Percentiles rank a stretch among this genome's conserved stretches.
phyloP scores from a whole-genome alignment of 139 green algal genomes.

The Chlorokybus atmophyticus region DNA sequence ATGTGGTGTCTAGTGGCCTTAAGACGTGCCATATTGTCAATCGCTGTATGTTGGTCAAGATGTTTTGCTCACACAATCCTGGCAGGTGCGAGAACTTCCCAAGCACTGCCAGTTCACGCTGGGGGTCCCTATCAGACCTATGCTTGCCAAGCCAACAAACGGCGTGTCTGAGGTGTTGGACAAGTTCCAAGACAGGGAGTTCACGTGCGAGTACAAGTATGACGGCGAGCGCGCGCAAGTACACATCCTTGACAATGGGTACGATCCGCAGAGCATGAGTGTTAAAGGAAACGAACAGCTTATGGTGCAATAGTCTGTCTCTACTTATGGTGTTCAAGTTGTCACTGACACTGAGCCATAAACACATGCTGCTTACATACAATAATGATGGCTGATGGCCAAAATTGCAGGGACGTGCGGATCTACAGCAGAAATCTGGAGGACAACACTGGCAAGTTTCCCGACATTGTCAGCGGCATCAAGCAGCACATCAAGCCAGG shows the following conservation, averaged over 20 bases:
- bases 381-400: not conserved
- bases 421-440: constrained; percentile 70
- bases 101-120: constrained; percentile 64
- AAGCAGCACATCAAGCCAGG: constrained; percentile 18
- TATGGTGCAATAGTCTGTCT: too few relatives aligned
- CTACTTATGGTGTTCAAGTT: too few relatives aligned
- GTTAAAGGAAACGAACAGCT: too few relatives aligned
- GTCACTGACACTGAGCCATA: too few relatives aligned
- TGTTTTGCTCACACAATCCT: too few relatives aligned
- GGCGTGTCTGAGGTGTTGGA: constrained; percentile 80
- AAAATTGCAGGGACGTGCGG: constrained; percentile 13
- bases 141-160: constrained; percentile 87
- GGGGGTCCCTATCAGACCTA: constrained; percentile 67
- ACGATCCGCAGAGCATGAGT: too few relatives aligned
- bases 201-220: constrained; percentile 99
- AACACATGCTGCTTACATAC: too few relatives aligned
- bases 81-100: constrained; percentile 45
- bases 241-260: constrained; percentile 10
- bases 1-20: too few relatives aligned
- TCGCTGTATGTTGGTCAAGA: too few relatives aligned
- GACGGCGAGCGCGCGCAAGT: constrained; percentile 87
- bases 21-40: too few relatives aligned
- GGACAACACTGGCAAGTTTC: constrained; percentile 86
- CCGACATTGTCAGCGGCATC: constrained; percentile 63
- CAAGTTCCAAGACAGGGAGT: constrained; percentile 69